Base-by-base conservation (phyloP, 768 basidiomycete species). In the Clavaria fumosa region DNA sequence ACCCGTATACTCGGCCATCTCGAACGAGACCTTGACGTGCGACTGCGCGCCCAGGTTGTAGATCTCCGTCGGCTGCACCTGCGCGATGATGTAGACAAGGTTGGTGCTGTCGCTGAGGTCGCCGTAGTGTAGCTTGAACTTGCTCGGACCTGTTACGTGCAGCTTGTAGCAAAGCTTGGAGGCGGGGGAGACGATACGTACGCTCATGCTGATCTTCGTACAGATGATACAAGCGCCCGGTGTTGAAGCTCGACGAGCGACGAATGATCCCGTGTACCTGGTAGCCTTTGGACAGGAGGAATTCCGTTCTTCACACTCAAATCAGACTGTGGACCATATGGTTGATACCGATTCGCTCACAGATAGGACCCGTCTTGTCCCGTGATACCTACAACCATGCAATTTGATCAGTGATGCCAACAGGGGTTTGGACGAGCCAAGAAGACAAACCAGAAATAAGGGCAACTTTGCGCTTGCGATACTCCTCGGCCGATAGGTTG, bases 1-100 rank as follows among this genome's bases (percentile, higher is more conserved):
- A 35, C 85, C 90, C 0, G 93, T 97, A 63, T 97, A 97, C 60
- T 97, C 91, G 18, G 91, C 86, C 88, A 97, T 93, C 59, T 96
- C 93, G 57, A 97, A 97, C 19, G 90, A 95, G 46, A 97, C 91
- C 59, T 97, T 97, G 66, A 97, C 91, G 63, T 97, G 91, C 30
- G 85, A 89, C 58, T 97, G 91, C 11, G 91, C 91, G 31, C 89
- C 91, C 37, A 97, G 78, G 59, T 96, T 97, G 73, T 95, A 97
- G 43, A 97, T 79, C 61, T 97, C 93, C 15, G 88, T 79, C 2
- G 91, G 91, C 56, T 83, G 83, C 39, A 95, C 89, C 50, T 86
- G 78, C 3, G 93, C 81, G 55, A 97, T 79, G 63, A 96, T 81
- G 60, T 90, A 90, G 31, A 95, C 91, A 44, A 97, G 76, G 55